Base-by-base conservation (phyloP, 257 asterid genomes). In the Solanum virginianum region DNA sequence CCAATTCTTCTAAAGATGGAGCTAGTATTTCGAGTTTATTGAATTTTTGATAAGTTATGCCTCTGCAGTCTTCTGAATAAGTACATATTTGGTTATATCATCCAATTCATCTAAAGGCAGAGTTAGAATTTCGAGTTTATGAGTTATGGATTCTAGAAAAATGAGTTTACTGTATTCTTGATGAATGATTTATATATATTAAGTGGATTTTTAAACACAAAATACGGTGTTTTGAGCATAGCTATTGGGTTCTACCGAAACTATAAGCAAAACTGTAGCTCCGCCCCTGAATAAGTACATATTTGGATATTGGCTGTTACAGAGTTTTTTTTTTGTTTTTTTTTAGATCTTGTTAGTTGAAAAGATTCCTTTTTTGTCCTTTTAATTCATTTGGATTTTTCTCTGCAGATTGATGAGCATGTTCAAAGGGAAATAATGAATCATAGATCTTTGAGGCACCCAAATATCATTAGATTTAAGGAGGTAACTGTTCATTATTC, bases 391-490 rank as follows among this genome's bases (percentile, higher is more conserved):
- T 59, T 79, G 36, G 8, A 2, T 1, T 53, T 26, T 18, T 55
- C 9, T 22, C 22, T 70, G 90, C 88, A 91, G 93, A 91, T 91
- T 87, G 93, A 91, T 86, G 93, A 91, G 84, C 91, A 91, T 88
- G 93, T 91, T 26, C 93, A 91, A 41, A 91, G 92, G 89, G 93
- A 91, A 84, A 91, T 91, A 66, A 88, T 91, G 91, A 91, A 91
- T 84, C 93, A 91, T 72, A 91, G 91, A 82, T 89, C 92, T 26
- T 89, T 91, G 71, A 88, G 86, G 66, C 93, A 91, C 15, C 92
- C 92, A 9, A 91, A 91, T 65, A 91, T 91, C 75, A 87, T 91
- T 59, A 88, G 90, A 86, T 91, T 88, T 82, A 89, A 91, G 66
- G 93, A 91, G 92, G 93, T 89, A 84, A 85, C 5, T 4, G 20